Conservation (phyloP, 2,329 filamentous ascomycete species). For the Aspergillus chevalieri region DNA sequence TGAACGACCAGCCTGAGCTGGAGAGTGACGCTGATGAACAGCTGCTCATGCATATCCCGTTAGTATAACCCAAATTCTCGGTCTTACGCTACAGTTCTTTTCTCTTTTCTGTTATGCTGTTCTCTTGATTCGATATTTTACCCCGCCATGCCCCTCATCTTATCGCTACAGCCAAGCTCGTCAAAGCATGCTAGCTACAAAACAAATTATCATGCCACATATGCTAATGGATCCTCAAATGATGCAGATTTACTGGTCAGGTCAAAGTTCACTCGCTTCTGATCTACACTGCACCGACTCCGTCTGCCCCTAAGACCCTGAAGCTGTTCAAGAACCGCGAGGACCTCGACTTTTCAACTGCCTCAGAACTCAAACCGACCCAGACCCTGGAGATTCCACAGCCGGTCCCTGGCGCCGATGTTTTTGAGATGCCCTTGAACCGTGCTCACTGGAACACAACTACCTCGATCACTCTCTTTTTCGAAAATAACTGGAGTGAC, state of each 20-base stretch:
- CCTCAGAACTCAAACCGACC: slow-evolving; percentile 62
- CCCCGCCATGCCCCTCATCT: slow-evolving; percentile 22
- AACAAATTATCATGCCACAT: not conserved
- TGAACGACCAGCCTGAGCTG: slow-evolving; percentile 66
- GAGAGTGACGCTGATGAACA: slow-evolving; percentile 87
- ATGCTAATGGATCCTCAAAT: not conserved
- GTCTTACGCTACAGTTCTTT: not conserved
- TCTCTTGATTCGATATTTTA: slow-evolving; percentile 5
- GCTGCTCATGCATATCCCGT: slow-evolving; percentile 88
- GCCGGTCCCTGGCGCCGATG: slow-evolving; percentile 52
- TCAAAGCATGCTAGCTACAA: not conserved
- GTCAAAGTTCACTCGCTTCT: slow-evolving; percentile 87
- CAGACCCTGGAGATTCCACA: slow-evolving; percentile 74
- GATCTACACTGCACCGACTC: slow-evolving; percentile 67
- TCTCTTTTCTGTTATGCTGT: not conserved
- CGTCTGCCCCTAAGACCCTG: slow-evolving; percentile 70
- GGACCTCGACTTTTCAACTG: slow-evolving; percentile 76
- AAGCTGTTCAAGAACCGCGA: slow-evolving; percentile 83
- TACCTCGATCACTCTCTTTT: slow-evolving; percentile 76
- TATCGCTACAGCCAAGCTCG: slow-evolving; percentile 3
- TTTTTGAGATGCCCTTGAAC: slow-evolving; percentile 83
- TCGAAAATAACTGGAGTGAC: slow-evolving; percentile 81
- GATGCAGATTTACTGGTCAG: slow-evolving; percentile 76
- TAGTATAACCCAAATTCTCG: slow-evolving; percentile 27
- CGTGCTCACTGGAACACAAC: slow-evolving; percentile 84